Conservation (phyloP, 2,329 filamentous ascomycete genomes). For the Tolypocladium amazonense region DNA sequence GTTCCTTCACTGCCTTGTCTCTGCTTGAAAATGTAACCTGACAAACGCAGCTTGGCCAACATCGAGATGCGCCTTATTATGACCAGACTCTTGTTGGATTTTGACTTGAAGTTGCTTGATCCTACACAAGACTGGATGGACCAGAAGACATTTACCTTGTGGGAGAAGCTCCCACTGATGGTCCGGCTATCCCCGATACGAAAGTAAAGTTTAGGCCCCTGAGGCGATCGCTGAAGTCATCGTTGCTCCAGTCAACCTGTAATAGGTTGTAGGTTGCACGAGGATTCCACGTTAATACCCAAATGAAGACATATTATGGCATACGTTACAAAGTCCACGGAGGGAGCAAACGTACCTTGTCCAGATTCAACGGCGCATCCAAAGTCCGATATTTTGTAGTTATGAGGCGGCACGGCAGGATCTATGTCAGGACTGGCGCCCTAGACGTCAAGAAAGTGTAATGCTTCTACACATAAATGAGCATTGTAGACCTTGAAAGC, state of each 20-base stretch:
- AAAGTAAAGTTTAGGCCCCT: neutral
- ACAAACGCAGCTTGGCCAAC: conserved; percentile 29
- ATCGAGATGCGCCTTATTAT: conserved; percentile 39
- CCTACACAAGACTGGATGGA: conserved; percentile 4
- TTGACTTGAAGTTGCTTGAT: conserved; percentile 28
- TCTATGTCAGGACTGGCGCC: no score
- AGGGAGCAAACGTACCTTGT: neutral
- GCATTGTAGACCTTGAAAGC: no score
- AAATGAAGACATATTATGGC: no score
- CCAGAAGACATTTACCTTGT: conserved; percentile 5
- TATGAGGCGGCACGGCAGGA: no score
- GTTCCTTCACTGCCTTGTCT: neutral
- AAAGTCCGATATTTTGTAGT: no score
- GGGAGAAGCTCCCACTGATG: conserved; percentile 3
- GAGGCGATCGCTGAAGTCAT: no score
- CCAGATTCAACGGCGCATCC: neutral
- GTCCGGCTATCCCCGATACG: neutral
- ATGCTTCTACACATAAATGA: no score
- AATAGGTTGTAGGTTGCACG: no score
- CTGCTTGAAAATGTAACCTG: neutral
- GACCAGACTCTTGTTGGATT: conserved; percentile 33
- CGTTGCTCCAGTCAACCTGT: no score
- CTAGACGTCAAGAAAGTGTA: no score
- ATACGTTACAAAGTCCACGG: neutral
- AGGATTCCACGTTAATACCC: no score